A percentile compares a stretch with the other conserved stretches of the same genome.
These are phyloP conservation scores for Nemania sp. DNA, from an alignment of 2,329 filamentous ascomycete genomes.

Conservation along the genomic window DNA sequence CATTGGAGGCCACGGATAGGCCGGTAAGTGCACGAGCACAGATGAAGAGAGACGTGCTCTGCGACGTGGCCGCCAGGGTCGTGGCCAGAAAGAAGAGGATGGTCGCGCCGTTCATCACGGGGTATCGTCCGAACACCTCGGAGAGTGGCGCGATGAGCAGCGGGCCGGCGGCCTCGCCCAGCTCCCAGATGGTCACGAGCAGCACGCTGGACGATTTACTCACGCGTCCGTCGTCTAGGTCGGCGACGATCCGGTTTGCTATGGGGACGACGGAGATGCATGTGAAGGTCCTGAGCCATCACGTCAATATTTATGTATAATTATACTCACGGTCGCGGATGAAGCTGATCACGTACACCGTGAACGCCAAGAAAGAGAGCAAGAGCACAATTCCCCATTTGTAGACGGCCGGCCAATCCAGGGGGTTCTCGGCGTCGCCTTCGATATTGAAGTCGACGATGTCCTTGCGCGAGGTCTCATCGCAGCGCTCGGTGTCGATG, in stretches of 20 bases:
- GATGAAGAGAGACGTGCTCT: conserved; percentile 53
- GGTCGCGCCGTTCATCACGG: conserved; percentile 59
- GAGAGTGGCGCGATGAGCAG: conserved; percentile 65
- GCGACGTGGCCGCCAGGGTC: conserved; percentile 51
- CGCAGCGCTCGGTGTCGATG: conserved; percentile 29
- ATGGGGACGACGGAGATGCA: conserved; percentile 61
- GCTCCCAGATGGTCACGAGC: conserved; percentile 72
- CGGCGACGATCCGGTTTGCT: conserved; percentile 54
- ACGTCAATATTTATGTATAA: neutral
- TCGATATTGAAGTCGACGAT: conserved; percentile 51
- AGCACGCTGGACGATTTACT: conserved; percentile 58
- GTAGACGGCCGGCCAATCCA: conserved; percentile 56
- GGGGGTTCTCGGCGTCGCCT: conserved; percentile 56
- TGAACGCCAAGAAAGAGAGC: conserved; percentile 59
- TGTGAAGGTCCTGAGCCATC: conserved; percentile 54
- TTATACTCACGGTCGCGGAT: neutral
- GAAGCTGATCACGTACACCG: conserved; percentile 49
- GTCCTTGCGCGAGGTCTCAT: conserved; percentile 34
- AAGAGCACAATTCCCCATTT: conserved; percentile 59
- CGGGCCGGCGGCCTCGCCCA: conserved; percentile 67
- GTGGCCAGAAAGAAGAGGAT: conserved; percentile 55
- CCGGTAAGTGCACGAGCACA: conserved; percentile 62
- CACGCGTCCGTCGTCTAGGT: conserved; percentile 47
- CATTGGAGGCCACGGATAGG: conserved; percentile 65
- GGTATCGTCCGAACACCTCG: conserved; percentile 62